Base-by-base conservation (phyloP, 164 flowering plant species). In the Kingdonia uniflora region DNA sequence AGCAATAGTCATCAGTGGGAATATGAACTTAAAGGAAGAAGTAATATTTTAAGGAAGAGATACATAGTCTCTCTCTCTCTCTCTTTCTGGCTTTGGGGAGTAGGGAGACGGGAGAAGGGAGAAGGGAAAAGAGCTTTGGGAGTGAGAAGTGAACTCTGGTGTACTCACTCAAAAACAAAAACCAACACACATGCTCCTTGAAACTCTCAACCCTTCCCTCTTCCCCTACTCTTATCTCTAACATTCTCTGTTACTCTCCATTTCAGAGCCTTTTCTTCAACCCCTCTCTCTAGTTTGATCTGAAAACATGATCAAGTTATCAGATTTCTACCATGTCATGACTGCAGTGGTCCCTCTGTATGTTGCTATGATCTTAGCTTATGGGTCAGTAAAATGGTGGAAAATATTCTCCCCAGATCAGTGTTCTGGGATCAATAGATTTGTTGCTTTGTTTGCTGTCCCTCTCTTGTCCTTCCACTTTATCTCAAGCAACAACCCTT, bases 351-450 rank as follows among this genome's bases (percentile, higher is more conserved):
- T 89, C 1, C 97, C 97, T n/a, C 85, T 89, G 16, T 88, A 88
- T 71, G 97, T 88, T 22, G 97, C 97, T 65, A 88, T 88, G 97
- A 75, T 83, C 33, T 58, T 88, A 25, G 97, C 97, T 43, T 88
- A 88, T 51, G 97, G 91, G n/a, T 88, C 97, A 0, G 97, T 88
- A 19, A 85, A 80, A 61, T 88, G 97, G 97, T 88, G 97, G 97
- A 85, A 85, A 52, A 81, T 88, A 55, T 88, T 88, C 78, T 55
- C 81, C 1, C 95, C 91, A 0, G 97, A 85, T 42, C 97, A 88
- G 65, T 89, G 97, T 66, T 89, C 97, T 6, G 97, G 97, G 22
- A 89, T 89, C 67, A 89, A 89, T 77, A 74, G 97, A 8, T 89
- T 89, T 42, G 97, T 89, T 1, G 97, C 97, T 8, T 80, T 89